Percentiles rank a stretch among this genome's conserved stretches.
phyloP scores from a whole-genome alignment of 495 filamentous ascomycete genomes.

The Penicillium soppii region DNA sequence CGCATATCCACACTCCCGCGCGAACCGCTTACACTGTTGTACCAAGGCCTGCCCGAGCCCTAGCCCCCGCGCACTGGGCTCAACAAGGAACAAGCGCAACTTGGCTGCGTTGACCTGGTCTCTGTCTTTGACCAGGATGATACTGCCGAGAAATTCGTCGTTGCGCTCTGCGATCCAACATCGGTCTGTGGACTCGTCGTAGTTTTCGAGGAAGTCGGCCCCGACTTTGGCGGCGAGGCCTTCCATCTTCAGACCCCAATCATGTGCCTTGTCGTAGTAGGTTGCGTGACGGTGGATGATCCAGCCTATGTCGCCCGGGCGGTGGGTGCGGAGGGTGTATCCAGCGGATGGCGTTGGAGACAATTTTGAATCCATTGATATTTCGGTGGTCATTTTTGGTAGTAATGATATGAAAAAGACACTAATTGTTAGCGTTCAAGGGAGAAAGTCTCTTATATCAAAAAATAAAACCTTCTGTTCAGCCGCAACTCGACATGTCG shows the following conservation, averaged over 20 bases:
- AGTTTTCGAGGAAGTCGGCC: conserved; percentile 26
- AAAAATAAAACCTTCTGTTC: background rate
- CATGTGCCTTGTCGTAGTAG: conserved; percentile 26
- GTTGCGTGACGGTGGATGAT: conserved; percentile 25
- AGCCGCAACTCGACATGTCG: background rate
- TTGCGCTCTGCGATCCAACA: conserved; percentile 34
- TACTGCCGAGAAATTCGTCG: conserved; percentile 21
- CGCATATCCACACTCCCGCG: conserved; percentile 25
- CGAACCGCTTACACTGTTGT: conserved; percentile 24
- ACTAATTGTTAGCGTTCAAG: background rate
- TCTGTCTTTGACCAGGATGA: conserved; percentile 30
- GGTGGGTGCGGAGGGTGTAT: conserved; percentile 13
- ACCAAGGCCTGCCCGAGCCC: conserved; percentile 26
- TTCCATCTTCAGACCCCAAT: conserved; percentile 25
- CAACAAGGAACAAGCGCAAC: conserved; percentile 27
- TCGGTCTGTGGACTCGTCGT: conserved; percentile 20
- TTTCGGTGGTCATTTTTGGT: background rate
- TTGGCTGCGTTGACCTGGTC: conserved; percentile 18
- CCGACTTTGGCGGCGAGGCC: conserved; percentile 20
- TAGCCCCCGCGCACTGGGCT: conserved; percentile 26
- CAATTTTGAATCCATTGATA: background rate
- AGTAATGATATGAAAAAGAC: too few species aligned
- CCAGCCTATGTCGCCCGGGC: conserved; percentile 28
- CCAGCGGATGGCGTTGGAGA: background rate
- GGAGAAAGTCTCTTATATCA: background rate